Evolutionary conservation across 2,329 filamentous ascomycete species (phyloP).

Genomic region (Alternaria tenuissima): DNA sequence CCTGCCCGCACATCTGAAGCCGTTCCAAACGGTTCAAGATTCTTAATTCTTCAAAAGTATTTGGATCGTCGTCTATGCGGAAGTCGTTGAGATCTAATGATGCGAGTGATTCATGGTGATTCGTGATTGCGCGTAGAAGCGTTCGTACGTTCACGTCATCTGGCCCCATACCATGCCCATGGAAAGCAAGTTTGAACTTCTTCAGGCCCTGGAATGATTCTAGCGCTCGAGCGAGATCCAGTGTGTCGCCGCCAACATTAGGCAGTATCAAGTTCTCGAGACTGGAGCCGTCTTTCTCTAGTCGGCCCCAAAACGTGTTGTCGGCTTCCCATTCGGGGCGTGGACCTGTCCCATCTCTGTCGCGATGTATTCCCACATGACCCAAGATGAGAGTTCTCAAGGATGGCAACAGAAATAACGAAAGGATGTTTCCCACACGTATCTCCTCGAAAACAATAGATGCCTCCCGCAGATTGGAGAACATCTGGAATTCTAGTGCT

Average conservation of each 20-base stretch:
- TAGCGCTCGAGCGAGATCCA: neutral
- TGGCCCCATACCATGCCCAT: neutral
- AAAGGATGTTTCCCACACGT: conserved; percentile 5
- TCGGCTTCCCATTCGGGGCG: neutral
- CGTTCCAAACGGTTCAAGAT: neutral
- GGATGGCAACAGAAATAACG: conserved; percentile 7
- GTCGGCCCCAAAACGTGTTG: neutral
- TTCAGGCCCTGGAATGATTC: conserved; percentile 2
- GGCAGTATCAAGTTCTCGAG: conserved; percentile 6
- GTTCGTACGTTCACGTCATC: neutral
- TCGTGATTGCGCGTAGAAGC: neutral
- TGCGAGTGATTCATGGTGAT: conserved; percentile 7
- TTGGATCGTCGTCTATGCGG: neutral
- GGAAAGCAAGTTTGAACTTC: conserved; percentile 2
- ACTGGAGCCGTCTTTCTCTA: conserved; percentile 6
- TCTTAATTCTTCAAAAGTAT: neutral
- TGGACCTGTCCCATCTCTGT: neutral
- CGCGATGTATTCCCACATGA: neutral
- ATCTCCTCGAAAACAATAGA: neutral
- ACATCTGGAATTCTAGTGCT: neutral
- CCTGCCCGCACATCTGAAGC: neutral
- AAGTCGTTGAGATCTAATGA: neutral
- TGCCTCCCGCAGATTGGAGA: conserved; percentile 4
- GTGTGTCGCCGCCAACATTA: neutral
- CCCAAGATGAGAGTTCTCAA: conserved; percentile 7